These are phyloP conservation scores for Phytophthora lateralis DNA, from an alignment of 352 stramenopile species.

Conservation along the genomic window DNA sequence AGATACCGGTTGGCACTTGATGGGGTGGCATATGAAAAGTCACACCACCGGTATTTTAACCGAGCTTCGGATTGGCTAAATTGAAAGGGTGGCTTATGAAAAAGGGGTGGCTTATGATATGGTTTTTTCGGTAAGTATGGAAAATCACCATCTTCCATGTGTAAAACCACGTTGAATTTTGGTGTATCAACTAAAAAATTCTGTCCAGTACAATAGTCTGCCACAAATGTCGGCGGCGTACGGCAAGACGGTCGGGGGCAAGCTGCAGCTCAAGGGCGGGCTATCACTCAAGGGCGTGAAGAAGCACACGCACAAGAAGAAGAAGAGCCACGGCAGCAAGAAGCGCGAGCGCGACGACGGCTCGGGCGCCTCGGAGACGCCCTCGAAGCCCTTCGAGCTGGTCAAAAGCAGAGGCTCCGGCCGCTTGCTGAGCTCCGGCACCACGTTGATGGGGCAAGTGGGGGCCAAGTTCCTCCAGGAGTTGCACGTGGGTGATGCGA, in stretches of 20 bases:
- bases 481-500: conserved; percentile 78
- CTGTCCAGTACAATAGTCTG: no score
- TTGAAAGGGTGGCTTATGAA: no score
- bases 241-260: conserved; percentile 74
- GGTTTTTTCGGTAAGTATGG: no score
- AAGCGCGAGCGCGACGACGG: conserved; percentile 17
- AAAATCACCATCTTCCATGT: no score
- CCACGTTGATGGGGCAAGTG: conserved; percentile 84
- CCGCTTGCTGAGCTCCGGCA: conserved; percentile 87
- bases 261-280: conserved; percentile 83
- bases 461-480: conserved; percentile 87
- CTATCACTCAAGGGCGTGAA: conserved; percentile 70
- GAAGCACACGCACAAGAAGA: conserved; percentile 64
- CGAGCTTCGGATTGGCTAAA: no score
- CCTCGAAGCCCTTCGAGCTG: conserved; percentile 61
- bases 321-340: conserved; percentile 31
- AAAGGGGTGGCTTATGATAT: no score
- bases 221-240: conserved; percentile 34
- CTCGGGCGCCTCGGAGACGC: neutral
- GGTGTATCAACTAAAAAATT: no score
- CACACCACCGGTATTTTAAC: no score
- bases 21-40: no score
- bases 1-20: no score
- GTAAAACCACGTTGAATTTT: no score
- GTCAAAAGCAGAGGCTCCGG: conserved; percentile 79